phyloP scores from a whole-genome alignment of 805 yeast species.

The Nakazawaea sp. region DNA sequence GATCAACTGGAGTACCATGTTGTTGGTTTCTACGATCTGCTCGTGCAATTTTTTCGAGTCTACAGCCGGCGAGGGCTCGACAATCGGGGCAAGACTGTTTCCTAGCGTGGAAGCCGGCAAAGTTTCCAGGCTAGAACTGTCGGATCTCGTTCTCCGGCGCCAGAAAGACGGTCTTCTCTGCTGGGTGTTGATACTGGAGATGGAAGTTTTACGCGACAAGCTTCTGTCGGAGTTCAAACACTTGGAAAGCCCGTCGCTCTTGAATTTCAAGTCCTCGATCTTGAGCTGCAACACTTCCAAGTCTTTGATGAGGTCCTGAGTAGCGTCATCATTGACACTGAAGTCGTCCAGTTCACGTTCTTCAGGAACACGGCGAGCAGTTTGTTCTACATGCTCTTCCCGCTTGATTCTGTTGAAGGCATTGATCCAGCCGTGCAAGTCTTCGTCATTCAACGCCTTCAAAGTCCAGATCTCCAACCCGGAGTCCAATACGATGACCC shows the following conservation, averaged over 20 bases:
- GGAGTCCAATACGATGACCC: constrained; percentile 78
- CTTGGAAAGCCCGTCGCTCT: constrained; percentile 3
- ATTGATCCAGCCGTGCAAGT: constrained; percentile 77
- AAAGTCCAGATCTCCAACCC: constrained; percentile 94
- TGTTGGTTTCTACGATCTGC: constrained; percentile 3
- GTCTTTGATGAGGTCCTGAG: constrained; percentile 5
- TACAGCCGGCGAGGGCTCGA: background rate
- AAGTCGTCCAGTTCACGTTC: constrained; percentile 9
- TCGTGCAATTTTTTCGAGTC: constrained; percentile 2
- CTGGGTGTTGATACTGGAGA: background rate
- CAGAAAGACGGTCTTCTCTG: constrained; percentile 4
- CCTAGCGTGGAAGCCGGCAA: background rate
- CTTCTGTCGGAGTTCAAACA: constrained; percentile 2
- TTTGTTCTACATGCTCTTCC: constrained; percentile 5
- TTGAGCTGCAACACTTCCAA: constrained; percentile 8
- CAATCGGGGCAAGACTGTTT: background rate
- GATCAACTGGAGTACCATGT: constrained; percentile 9
- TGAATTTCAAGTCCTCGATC: constrained; percentile 8
- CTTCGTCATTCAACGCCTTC: constrained; percentile 56
- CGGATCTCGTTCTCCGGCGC: constrained; percentile 1
- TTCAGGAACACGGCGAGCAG: constrained; percentile 1
- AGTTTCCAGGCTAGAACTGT: background rate
- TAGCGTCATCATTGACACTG: background rate
- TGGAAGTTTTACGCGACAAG: background rate
- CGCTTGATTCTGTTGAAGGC: constrained; percentile 57